Conservation (phyloP, 306 rosid species). For the Cicer judaicum region DNA sequence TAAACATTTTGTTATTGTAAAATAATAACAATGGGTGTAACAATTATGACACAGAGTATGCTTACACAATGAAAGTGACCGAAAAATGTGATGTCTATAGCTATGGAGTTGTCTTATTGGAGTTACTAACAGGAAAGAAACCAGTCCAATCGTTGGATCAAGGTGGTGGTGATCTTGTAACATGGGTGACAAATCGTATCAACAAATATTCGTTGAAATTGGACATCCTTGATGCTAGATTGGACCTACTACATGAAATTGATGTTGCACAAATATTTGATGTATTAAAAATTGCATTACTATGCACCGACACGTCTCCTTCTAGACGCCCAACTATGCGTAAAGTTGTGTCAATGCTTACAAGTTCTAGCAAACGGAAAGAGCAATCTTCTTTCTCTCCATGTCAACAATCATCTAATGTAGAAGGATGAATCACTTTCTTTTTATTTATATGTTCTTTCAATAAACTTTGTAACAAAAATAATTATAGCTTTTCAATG, state of each 20-base stretch:
- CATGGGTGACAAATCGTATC: constrained; percentile 61
- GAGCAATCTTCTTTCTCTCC: constrained; percentile 45
- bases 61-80: constrained; percentile 75
- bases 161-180: constrained; percentile 82
- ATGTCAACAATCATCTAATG: constrained; percentile 31
- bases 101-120: constrained; percentile 75
- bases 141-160: constrained; percentile 69
- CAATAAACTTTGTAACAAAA: constrained; percentile 34
- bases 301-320: constrained; percentile 62
- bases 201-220: constrained; percentile 58
- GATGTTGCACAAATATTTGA: constrained; percentile 57
- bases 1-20: neutral
- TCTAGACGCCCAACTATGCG: constrained; percentile 65
- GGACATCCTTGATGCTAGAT: constrained; percentile 63
- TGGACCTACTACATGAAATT: constrained; percentile 58
- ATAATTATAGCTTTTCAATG: constrained; percentile 4
- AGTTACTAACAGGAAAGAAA: constrained; percentile 73
- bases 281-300: constrained; percentile 67
- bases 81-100: constrained; percentile 84
- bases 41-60: constrained; percentile 61
- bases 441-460: neutral
- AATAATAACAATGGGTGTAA: neutral
- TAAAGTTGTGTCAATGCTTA: constrained; percentile 71
- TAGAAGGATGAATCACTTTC: neutral
- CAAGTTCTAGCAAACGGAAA: constrained; percentile 54